phyloP scores from a whole-genome alignment of 73 alveolate genomes.

The Paramecium tetraurelia region DNA sequence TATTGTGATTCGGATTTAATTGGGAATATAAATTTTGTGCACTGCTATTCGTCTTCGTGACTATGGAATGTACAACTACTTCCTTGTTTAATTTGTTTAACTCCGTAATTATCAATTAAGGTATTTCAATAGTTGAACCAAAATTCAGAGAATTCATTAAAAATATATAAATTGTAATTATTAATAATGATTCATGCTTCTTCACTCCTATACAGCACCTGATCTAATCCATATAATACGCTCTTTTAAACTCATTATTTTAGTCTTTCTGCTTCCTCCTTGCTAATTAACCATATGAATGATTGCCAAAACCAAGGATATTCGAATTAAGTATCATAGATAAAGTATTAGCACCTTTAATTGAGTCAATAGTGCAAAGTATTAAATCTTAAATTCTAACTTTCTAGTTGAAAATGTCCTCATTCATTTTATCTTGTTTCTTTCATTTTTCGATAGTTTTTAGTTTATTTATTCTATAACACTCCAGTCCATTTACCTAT shows the following conservation, averaged over 20 bases:
- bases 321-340: too few species aligned
- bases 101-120: neutral
- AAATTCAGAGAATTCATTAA: neutral
- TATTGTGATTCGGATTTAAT: neutral
- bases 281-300: too few species aligned
- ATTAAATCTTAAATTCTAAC: too few species aligned
- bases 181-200: neutral
- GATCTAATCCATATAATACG: constrained; percentile 68
- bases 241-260: constrained; percentile 65
- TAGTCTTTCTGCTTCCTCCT: constrained; percentile 56
- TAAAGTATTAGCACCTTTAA: too few species aligned
- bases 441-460: too few species aligned
- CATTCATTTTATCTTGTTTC: too few species aligned
- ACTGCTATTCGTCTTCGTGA: neutral
- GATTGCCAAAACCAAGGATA: too few species aligned
- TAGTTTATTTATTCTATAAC: too few species aligned
- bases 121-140: neutral
- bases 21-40: neutral
- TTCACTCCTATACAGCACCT: constrained; percentile 41
- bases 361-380: too few species aligned
- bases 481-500: too few species aligned
- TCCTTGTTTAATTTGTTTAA: neutral
- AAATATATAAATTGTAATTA: neutral
- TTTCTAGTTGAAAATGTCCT: too few species aligned
- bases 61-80: neutral